These are phyloP conservation scores for Strobilomyces dryophilus DNA, from an alignment of 768 basidiomycete species.

Conservation along the genomic window DNA sequence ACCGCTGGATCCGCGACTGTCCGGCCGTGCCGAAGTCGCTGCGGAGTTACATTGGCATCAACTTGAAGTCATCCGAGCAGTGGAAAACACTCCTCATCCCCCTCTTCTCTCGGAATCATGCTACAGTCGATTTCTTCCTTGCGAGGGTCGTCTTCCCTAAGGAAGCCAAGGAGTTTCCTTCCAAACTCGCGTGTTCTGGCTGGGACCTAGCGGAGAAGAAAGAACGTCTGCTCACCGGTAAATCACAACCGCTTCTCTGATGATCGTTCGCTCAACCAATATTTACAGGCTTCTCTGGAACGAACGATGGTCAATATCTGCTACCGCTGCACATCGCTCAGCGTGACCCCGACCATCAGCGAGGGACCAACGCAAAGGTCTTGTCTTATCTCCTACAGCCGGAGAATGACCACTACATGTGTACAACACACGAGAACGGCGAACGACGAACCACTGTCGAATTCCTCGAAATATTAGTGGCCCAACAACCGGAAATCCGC, in stretches of 20 bases:
- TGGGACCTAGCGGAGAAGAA: not conserved
- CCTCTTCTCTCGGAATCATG: not conserved
- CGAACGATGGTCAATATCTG: not conserved
- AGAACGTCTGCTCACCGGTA: not conserved
- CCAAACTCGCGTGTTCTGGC: not conserved
- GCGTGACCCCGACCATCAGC: not conserved
- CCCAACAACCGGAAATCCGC: not conserved
- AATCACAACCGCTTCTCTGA: too few relatives aligned
- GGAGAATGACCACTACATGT: not conserved
- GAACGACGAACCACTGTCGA: not conserved
- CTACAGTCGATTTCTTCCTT: not conserved
- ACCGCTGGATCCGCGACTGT: not conserved
- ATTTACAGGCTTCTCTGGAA: not conserved
- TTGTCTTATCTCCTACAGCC: not conserved
- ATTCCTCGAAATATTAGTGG: not conserved
- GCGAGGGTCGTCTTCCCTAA: not conserved
- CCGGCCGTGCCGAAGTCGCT: not conserved
- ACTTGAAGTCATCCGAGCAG: not conserved
- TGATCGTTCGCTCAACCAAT: not conserved
- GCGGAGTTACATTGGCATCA: not conserved
- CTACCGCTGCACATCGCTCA: not conserved
- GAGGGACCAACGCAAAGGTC: not conserved
- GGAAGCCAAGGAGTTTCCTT: not conserved
- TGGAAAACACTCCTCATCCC: not conserved
- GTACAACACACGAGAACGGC: not conserved